Evolutionary conservation across 2,329 filamentous ascomycete genomes (phyloP), one percentile per base, ranked within the genome.

Genomic region (Purpureocillium lavendulum): DNA sequence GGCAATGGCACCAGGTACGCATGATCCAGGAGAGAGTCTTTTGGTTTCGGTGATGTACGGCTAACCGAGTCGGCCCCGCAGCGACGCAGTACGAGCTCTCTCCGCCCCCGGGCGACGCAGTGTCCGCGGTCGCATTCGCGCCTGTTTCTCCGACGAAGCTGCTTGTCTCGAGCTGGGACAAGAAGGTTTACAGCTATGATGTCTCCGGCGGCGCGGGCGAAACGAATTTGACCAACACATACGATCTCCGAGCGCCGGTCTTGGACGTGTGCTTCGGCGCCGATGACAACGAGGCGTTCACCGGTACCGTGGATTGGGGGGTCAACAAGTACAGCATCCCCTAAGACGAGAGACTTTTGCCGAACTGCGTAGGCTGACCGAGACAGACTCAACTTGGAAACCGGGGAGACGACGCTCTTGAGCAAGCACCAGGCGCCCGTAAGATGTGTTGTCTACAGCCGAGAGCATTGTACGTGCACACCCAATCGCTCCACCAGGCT

Each of bases 91-190:
- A 86, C 66, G 84, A 92, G 63, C 76, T 96, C 55, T 73, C 80
- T 44, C 78, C 87, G 52, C 82, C 88, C 35, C 92, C 92, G 10
- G 76, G 75, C 50, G 92, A 98, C 64, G 86, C 84, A 52, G 84
- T 97, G 53, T 94, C 90, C 35, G 74, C 87, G 17, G 70, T 97
- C 54, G 80, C 80, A 56, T 98, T 94, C 71, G 87, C 89, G 48
- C 85, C 87, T 29, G 67, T 73, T 45, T 79, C 81, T n/a, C 74
- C 82, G 3, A 78, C 73, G 39, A 83, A 81, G 51, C 74, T 98
- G 30, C 77, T 94, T n/a, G 89, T 90, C 51, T 84, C 89, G 10
- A 95, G 88, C 40, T 98, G 92, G 92, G 90, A 97, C 65, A 87
- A 82, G 62, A 79, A 87, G 59, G 79, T 94, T 40, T 94, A 96